These are phyloP conservation scores for Brassica hybrid DNA, from an alignment of 441 rosid species.

Conservation along the genomic window DNA sequence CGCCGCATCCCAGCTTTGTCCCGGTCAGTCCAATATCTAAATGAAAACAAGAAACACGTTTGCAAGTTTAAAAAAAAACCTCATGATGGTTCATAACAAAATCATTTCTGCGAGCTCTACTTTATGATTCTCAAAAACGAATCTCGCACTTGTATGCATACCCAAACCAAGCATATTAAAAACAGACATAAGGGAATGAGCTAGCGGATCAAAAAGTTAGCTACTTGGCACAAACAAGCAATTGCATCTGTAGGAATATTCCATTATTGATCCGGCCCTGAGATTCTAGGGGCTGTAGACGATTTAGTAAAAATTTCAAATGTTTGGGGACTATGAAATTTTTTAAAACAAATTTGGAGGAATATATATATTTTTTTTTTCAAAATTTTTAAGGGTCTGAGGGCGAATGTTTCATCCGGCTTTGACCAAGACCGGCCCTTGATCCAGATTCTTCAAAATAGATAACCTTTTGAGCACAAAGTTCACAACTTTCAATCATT, in stretches of 20 bases:
- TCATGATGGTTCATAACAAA: not conserved
- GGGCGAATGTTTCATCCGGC: too few species aligned
- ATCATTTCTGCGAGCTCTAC: not conserved
- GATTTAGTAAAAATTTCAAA: too few species aligned
- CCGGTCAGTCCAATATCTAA: conserved; percentile 78
- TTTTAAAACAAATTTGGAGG: too few species aligned
- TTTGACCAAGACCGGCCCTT: too few species aligned
- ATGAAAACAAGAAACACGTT: conserved; percentile 14
- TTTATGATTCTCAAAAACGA: not conserved
- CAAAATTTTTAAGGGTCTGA: too few species aligned
- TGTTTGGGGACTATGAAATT: too few species aligned
- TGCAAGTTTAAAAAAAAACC: not conserved
- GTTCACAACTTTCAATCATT: too few species aligned
- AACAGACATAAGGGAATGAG: not conserved
- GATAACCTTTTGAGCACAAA: too few species aligned
- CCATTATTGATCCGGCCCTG: not conserved
- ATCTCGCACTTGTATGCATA: conserved; percentile 16
- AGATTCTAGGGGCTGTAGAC: not conserved
- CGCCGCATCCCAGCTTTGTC: conserved; percentile 97
- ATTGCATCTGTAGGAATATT: not conserved
- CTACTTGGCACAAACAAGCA: not conserved
- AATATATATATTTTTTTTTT: too few species aligned
- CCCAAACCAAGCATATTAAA: not conserved
- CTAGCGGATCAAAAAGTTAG: not conserved
- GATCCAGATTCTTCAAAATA: too few species aligned